Conservation (phyloP, 176 grass and related monocot species). For the Melocanna baccifera region DNA sequence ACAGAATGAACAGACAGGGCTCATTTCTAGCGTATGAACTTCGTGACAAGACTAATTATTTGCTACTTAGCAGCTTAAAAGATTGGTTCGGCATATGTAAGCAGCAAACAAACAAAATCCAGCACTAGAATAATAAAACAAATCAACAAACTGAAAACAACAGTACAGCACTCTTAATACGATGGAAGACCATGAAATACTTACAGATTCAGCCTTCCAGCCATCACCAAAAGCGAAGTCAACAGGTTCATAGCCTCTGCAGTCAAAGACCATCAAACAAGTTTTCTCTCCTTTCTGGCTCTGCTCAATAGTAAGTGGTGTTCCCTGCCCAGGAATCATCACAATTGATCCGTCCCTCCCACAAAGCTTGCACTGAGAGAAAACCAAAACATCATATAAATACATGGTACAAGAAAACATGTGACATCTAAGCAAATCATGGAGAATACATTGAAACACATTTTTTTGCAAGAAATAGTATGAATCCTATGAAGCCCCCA, state of each 20-base stretch:
- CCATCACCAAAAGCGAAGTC: conserved; percentile 73
- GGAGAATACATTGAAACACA: background rate
- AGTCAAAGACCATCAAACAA: conserved; percentile 90
- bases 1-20: background rate
- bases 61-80: background rate
- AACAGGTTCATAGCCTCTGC: conserved; percentile 83
- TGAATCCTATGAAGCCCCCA: background rate
- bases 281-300: conserved; percentile 49
- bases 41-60: background rate
- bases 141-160: background rate
- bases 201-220: conserved; percentile 87
- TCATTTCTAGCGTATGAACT: conserved; percentile 8
- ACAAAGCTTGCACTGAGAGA: conserved; percentile 91
- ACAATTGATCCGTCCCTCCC: conserved; percentile 78
- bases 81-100: background rate
- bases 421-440: background rate
- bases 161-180: conserved; percentile 12
- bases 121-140: background rate
- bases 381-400: conserved; percentile 30
- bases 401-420: background rate
- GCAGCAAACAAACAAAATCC: conserved; percentile 11
- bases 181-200: conserved; percentile 30
- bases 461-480: background rate
- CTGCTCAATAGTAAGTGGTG: conserved; percentile 59
- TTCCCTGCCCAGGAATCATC: conserved; percentile 85